phyloP scores from a whole-genome alignment of 1,139 yeast genomes.

The Wickerhamomyces sp. region DNA sequence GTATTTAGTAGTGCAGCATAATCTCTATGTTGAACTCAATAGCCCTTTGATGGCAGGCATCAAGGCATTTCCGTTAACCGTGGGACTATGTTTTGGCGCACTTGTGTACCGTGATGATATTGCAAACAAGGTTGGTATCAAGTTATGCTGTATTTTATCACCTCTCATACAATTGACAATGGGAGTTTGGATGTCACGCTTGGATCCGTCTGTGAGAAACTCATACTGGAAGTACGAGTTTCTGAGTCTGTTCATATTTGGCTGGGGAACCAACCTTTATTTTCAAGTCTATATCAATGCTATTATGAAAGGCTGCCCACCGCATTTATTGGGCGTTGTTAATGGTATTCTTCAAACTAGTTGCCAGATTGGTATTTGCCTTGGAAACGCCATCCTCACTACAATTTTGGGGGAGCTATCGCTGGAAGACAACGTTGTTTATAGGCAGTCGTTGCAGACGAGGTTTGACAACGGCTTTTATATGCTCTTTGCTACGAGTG shows the following conservation, averaged over 20 bases:
- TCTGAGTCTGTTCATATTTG: background rate
- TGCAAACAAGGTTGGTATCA: constrained; percentile 16
- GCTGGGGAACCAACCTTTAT: constrained; percentile 1
- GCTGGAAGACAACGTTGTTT: background rate
- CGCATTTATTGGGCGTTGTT: constrained; percentile 3
- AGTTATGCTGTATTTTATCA: constrained; percentile 17
- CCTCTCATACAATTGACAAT: constrained; percentile 13
- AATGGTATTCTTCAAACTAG: constrained; percentile 1
- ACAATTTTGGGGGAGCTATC: background rate
- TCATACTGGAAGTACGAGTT: constrained; percentile 28
- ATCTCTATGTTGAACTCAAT: constrained; percentile 15
- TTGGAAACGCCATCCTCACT: constrained; percentile 1
- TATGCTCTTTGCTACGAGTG: background rate
- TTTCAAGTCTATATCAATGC: constrained; percentile 3
- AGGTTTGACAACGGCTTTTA: background rate
- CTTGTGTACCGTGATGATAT: constrained; percentile 9
- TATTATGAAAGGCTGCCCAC: background rate
- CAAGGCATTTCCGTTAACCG: constrained; percentile 23
- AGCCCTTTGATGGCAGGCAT: constrained; percentile 26
- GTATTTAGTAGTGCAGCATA: constrained; percentile 14
- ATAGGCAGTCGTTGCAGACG: background rate
- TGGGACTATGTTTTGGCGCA: constrained; percentile 9
- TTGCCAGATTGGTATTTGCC: constrained; percentile 3
- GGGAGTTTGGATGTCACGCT: constrained; percentile 24
- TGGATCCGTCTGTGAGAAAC: constrained; percentile 11